phyloP scores from a whole-genome alignment of 805 yeast genomes.

The Kodamaea nitidulidarum region DNA sequence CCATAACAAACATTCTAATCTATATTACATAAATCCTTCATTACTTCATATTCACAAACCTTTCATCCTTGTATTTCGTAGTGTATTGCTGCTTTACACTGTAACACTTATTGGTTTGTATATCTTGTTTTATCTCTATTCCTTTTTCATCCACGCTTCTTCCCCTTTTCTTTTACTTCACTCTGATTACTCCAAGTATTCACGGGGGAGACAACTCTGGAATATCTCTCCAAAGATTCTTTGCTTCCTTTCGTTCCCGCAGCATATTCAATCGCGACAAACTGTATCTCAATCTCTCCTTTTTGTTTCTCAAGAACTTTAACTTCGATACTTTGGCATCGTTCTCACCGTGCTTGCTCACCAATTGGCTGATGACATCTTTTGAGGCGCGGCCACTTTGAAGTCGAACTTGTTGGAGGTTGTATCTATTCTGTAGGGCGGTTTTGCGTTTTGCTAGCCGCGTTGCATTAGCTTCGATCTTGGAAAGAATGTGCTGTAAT shows the following conservation, averaged over 20 bases:
- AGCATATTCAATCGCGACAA: constrained; percentile 24
- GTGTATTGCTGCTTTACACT: no score
- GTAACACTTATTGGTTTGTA: no score
- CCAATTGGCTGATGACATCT: constrained; percentile 8
- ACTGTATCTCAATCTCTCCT: constrained; percentile 41
- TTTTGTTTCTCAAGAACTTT: constrained; percentile 38
- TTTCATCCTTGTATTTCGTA: no score
- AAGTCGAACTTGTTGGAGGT: constrained; percentile 39
- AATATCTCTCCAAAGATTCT: background rate
- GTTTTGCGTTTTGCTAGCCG: constrained; percentile 30
- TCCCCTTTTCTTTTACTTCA: no score
- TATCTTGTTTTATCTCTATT: no score
- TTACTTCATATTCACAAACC: no score
- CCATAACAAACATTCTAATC: no score
- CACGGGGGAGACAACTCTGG: background rate
- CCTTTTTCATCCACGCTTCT: no score
- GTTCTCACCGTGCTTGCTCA: constrained; percentile 10
- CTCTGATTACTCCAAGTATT: no score
- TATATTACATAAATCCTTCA: no score
- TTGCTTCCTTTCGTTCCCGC: constrained; percentile 13
- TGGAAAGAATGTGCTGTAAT: constrained; percentile 26
- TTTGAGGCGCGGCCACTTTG: constrained; percentile 16
- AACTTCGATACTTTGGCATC: constrained; percentile 36
- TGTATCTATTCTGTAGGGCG: constrained; percentile 32
- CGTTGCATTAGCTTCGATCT: constrained; percentile 29